A percentile compares a stretch with the other conserved stretches of the same genome.
Conservation (phyloP, 768 basidiomycete species). For the Phaeotremella skinneri region DNA sequence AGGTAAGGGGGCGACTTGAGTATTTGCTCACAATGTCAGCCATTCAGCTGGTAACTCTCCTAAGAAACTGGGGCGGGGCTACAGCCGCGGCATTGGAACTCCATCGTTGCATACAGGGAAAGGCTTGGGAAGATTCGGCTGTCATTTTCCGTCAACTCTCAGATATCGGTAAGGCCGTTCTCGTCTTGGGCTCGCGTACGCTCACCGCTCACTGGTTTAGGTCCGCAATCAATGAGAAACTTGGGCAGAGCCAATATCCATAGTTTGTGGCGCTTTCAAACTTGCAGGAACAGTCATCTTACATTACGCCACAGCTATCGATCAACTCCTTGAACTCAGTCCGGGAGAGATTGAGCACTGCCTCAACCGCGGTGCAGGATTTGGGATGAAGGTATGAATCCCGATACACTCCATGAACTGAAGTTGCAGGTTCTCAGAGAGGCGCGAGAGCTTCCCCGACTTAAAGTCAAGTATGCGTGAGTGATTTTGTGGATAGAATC, state of each 20-base stretch:
- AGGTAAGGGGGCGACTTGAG: constrained; percentile 55
- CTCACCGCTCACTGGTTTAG: constrained; percentile 4
- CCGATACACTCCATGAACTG: constrained; percentile 3
- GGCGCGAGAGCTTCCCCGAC: constrained; percentile 11
- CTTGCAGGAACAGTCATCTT: neutral
- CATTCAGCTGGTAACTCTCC: constrained; percentile 71
- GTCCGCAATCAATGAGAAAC: constrained; percentile 56
- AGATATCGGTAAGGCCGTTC: constrained; percentile 63
- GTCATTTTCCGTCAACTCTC: constrained; percentile 81
- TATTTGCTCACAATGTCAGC: constrained; percentile 54
- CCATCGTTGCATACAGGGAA: constrained; percentile 74
- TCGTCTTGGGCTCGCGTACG: neutral
- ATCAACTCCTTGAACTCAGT: constrained; percentile 18
- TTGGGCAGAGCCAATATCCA: constrained; percentile 69
- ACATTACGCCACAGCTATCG: constrained; percentile 26
- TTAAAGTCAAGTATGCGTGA: constrained; percentile 16
- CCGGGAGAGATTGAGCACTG: constrained; percentile 26
- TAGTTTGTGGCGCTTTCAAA: constrained; percentile 19
- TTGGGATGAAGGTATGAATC: constrained; percentile 21
- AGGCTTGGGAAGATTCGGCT: constrained; percentile 88
- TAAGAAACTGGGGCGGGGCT: constrained; percentile 64
- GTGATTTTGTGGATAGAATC: neutral
- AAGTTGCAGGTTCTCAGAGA: constrained; percentile 10
- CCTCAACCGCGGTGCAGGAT: constrained; percentile 24
- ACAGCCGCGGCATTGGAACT: constrained; percentile 73